Evolutionary conservation across 352 stramenopile genomes (phyloP), one percentile per base, ranked within the genome.

Genomic region (Paralagenidium karlingii): DNA sequence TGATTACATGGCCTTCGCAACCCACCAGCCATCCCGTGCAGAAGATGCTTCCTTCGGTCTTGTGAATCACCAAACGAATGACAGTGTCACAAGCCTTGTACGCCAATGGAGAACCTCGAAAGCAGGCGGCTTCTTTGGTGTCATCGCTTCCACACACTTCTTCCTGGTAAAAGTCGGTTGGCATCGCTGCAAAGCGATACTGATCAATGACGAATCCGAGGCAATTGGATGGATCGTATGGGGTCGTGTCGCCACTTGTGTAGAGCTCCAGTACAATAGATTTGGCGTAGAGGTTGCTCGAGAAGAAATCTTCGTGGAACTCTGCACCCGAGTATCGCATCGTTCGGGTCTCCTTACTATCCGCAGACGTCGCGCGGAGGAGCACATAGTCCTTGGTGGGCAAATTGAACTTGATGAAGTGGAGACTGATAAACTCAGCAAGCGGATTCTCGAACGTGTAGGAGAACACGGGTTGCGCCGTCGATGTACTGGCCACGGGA

Each of bases 11-110:
- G 12, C 70, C 73, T 15, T 89, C 60, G 24, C 58, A 78, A n/a
- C 76, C 76, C 20, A 85, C 6, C 3, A 89, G 49, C 67, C 67
- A 89, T 13, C 76, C 76, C 13, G 68, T 85, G 45, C 76, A 89
- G 30, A 81, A 82, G 28, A 56, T 80, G 4, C 57, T 67, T 3
- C 58, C 53, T 18, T 38, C 48, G 25, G 34, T 28, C 38, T 83
- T 83, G 51, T 83, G 69, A 24, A 82, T 85, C 8, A 82, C 42
- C 28, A 89, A 42, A 4, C 75, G 67, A 16, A 51, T 50, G 7
- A 86, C 60, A 1, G 75, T 55, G 11, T 66, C 51, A 3, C 54
- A 58, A 5, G 33, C 40, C 32, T 61, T 34, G 27, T 51, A 63
- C 19, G 33, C 51, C 5, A 9, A 52, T 9, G 55, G 53, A 9